Evolutionary conservation across 2,329 filamentous ascomycete species (phyloP).

Genomic region (Tetracladium maxilliforme): DNA sequence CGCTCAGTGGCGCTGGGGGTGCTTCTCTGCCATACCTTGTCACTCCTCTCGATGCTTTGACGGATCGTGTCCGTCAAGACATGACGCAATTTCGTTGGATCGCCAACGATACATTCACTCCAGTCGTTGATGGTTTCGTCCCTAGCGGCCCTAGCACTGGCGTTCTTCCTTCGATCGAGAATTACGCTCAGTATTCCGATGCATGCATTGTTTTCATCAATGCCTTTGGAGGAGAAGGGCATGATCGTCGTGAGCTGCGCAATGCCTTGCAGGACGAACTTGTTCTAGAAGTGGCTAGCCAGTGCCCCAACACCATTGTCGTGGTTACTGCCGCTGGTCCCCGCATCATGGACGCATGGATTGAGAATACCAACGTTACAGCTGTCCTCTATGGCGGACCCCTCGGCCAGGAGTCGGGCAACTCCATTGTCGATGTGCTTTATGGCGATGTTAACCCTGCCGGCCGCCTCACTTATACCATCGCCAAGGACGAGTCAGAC

Average conservation of each 20-base stretch:
- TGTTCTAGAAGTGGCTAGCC: conserved; percentile 28
- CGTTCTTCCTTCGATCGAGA: too few species aligned
- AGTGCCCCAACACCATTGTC: conserved; percentile 42
- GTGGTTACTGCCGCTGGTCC: conserved; percentile 47
- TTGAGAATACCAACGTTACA: conserved; percentile 42
- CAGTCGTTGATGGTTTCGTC: conserved; percentile 3
- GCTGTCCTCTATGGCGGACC: conserved; percentile 45
- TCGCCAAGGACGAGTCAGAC: conserved; percentile 31
- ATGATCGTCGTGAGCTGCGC: conserved; percentile 7
- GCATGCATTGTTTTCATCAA: conserved; percentile 48
- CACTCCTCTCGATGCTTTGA: conserved; percentile 35
- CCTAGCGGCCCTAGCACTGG: conserved; percentile 2
- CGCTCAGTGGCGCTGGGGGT: conserved; percentile 1
- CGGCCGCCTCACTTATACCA: conserved; percentile 31
- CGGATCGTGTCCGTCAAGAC: conserved; percentile 24
- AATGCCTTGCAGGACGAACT: conserved; percentile 7
- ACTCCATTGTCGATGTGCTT: conserved; percentile 43
- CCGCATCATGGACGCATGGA: conserved; percentile 43
- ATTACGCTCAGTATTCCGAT: conserved; percentile 7
- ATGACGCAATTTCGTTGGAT: conserved; percentile 25
- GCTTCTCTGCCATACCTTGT: conserved; percentile 35
- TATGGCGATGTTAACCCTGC: conserved; percentile 42
- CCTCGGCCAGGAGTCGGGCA: conserved; percentile 46
- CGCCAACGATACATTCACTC: conserved; percentile 17
- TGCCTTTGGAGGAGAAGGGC: conserved; percentile 42